A percentile compares a stretch with the other conserved stretches of the same genome.
Conservation (phyloP, 129 eudicot species). For the Arctium lappa region DNA sequence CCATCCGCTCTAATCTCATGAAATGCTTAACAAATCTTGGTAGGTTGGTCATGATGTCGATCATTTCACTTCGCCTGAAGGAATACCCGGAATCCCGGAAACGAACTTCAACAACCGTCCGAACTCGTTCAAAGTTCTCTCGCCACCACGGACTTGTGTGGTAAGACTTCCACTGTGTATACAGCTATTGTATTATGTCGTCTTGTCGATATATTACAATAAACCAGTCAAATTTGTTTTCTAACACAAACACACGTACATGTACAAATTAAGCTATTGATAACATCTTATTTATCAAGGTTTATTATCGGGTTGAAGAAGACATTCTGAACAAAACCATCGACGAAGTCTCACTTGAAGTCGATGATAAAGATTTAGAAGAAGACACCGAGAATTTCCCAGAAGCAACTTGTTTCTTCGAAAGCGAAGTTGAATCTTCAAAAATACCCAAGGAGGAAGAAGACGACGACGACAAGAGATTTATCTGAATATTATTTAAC, state of each 20-base stretch:
- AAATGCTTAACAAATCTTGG: constrained; percentile 21
- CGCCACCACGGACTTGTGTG: constrained; percentile 95
- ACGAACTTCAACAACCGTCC: constrained; percentile 96
- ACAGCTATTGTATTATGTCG: neutral
- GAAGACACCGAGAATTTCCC: constrained; percentile 17
- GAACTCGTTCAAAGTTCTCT: constrained; percentile 87
- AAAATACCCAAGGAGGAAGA: constrained; percentile 7
- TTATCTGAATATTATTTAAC: constrained; percentile 1
- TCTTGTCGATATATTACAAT: neutral
- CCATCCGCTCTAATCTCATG: neutral
- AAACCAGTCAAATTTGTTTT: neutral
- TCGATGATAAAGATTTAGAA: neutral
- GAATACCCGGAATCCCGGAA: constrained; percentile 92
- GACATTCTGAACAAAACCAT: constrained; percentile 28
- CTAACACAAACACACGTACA: neutral
- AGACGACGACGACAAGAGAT: constrained; percentile 10
- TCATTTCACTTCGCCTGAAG: constrained; percentile 93
- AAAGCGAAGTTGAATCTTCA: constrained; percentile 14
- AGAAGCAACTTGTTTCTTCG: constrained; percentile 16
- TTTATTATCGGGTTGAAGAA: constrained; percentile 77
- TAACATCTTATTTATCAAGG: constrained; percentile 34
- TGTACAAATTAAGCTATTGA: neutral
- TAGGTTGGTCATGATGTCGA: constrained; percentile 91
- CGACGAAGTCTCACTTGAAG: neutral
- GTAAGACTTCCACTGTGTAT: constrained; percentile 35